These are phyloP conservation scores for Leccinum pellstonianum DNA, from an alignment of 768 basidiomycete genomes.

Conservation along the genomic window DNA sequence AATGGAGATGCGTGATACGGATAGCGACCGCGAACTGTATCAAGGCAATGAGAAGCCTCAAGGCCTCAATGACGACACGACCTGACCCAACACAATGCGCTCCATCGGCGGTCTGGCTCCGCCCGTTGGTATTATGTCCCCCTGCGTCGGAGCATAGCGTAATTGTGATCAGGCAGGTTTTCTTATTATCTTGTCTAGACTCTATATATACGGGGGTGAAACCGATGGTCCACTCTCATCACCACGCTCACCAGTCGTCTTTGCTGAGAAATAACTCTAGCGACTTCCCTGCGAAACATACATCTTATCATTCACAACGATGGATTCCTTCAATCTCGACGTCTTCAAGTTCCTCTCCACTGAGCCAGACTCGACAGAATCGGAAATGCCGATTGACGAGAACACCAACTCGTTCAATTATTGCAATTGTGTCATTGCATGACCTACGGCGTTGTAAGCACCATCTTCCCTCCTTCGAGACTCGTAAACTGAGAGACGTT, in stretches of 20 bases:
- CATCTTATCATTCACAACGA: constrained; percentile 6
- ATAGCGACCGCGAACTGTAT: constrained; percentile 10
- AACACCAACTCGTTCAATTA: not conserved
- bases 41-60: not conserved
- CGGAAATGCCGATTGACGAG: constrained; percentile 18
- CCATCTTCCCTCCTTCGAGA: not conserved
- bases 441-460: constrained; percentile 16
- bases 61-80: not conserved
- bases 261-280: not conserved
- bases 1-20: constrained; percentile 7
- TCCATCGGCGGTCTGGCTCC: constrained; percentile 1
- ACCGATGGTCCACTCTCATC: not conserved
- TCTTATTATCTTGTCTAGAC: constrained; percentile 17
- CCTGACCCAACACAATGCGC: constrained; percentile 21
- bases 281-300: constrained; percentile 9
- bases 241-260: constrained; percentile 9
- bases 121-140: constrained; percentile 3
- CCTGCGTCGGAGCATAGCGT: not conserved
- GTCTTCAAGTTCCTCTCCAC: not conserved
- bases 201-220: constrained; percentile 13
- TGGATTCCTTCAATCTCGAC: constrained; percentile 19
- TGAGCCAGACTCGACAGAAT: not conserved
- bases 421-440: constrained; percentile 20
- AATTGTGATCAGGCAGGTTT: constrained; percentile 4
- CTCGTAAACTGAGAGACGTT: not conserved